Evolutionary conservation across 352 stramenopile genomes (phyloP), one percentile per base, ranked within the genome.

Genomic region (Phytophthora multivora): DNA sequence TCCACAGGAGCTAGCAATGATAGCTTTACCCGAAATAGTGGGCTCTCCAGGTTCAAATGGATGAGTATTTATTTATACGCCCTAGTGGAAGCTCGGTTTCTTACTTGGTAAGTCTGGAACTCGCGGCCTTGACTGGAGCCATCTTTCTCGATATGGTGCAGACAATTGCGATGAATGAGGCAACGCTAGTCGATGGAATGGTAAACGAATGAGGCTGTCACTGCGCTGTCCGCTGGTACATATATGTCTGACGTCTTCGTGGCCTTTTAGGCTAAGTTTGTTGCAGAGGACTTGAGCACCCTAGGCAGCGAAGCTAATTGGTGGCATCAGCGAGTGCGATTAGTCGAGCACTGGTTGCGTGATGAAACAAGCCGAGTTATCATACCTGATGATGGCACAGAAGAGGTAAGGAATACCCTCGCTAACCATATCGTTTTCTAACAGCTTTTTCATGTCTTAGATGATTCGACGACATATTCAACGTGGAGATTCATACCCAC

Each of bases 281-380:
- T 89, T 18, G 46, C 76, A 13, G 82, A 91, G 45, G 79, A 91
- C 35, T 55, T 73, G 15, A 66, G 72, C 0, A 30, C 51, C 0
- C 49, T 88, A n/a, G 63, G 63, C 30, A 45, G 25, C 4, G 71
- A 80, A 9, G 40, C 66, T 19, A 87, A 81, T 43, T 92, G 83
- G 80, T 93, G 85, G 85, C 79, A 89, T 39, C 66, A 79, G 21
- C 71, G 83, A 51, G 73, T 88, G n/a, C 76, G 77, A 28, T 57
- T 90, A 40, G 63, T 93, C 10, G 80, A 90, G 49, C 80, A 83
- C 61, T 93, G 85, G 85, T 59, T 93, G 42, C 64, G 69, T n/a
- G 72, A 89, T 38, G 80, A 90, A 49, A 71, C 60, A 10, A 88
- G 75, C 30, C 77, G 78, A 26, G 66, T 80, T 3, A 69, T 66